phyloP scores from a whole-genome alignment of 257 asterid species.

The Dorcoceras hygrometricum region DNA sequence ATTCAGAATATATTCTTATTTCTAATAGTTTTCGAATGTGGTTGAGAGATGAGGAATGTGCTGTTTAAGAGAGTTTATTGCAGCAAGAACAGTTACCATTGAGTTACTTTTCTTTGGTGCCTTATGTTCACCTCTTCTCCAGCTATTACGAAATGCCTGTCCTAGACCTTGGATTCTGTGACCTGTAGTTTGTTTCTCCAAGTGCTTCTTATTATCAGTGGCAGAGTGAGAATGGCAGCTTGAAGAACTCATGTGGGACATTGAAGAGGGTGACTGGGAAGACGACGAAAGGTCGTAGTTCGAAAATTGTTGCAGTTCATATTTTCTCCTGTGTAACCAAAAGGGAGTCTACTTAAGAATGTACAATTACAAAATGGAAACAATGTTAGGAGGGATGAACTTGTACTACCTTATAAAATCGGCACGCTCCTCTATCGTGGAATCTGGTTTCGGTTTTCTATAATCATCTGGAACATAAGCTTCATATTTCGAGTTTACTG shows the following conservation, averaged over 20 bases:
- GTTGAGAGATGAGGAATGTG: background rate
- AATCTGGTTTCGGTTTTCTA: slow-evolving; percentile 60
- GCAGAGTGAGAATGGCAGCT: slow-evolving; percentile 30
- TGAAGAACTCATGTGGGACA: slow-evolving; percentile 39
- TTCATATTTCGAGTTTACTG: slow-evolving; percentile 70
- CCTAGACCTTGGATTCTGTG: slow-evolving; percentile 62
- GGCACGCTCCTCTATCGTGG: slow-evolving; percentile 62
- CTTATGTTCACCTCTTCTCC: slow-evolving; percentile 58
- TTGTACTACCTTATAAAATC: slow-evolving; percentile 71
- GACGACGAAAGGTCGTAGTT: slow-evolving; percentile 32
- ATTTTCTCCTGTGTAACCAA: slow-evolving; percentile 63
- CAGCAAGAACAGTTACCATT: slow-evolving; percentile 48
- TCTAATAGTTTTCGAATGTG: no score
- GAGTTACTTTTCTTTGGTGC: slow-evolving; percentile 48
- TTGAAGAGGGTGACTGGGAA: slow-evolving; percentile 46
- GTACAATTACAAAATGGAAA: background rate
- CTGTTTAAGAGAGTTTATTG: background rate
- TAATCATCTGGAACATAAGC: slow-evolving; percentile 58
- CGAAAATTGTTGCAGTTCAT: slow-evolving; percentile 68
- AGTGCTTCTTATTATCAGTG: slow-evolving; percentile 42
- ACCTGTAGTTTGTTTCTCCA: slow-evolving; percentile 48
- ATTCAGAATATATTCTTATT: background rate
- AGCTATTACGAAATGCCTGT: slow-evolving; percentile 68
- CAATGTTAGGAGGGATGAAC: background rate
- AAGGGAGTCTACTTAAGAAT: slow-evolving; percentile 23